phyloP scores from a whole-genome alignment of 2,329 filamentous ascomycete species.

The Incumbomyces lentus region DNA sequence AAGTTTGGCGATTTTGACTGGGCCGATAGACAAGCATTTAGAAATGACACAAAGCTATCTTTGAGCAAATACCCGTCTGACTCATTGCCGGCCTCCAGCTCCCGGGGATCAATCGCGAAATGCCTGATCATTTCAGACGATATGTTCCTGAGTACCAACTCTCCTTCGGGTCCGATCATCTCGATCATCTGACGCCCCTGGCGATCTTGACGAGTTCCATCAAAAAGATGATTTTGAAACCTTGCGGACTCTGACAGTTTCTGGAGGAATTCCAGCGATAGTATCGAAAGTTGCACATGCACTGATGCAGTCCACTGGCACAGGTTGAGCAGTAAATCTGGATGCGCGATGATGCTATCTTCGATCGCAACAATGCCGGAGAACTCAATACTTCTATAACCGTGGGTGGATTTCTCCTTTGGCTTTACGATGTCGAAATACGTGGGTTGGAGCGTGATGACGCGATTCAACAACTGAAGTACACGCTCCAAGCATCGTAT shows the following conservation, averaged over 20 bases:
- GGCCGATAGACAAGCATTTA: conserved; percentile 67
- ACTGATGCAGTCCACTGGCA: conserved; percentile 79
- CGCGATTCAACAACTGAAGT: conserved; percentile 73
- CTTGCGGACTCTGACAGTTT: conserved; percentile 77
- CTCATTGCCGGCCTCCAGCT: conserved; percentile 59
- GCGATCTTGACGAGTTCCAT: conserved; percentile 6
- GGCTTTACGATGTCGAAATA: conserved; percentile 84
- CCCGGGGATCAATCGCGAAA: conserved; percentile 54
- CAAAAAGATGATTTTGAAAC: conserved; percentile 38
- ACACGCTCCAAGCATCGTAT: conserved; percentile 67
- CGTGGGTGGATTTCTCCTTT: conserved; percentile 55
- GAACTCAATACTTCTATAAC: conserved; percentile 54
- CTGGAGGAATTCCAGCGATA: conserved; percentile 71
- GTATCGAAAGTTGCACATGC: conserved; percentile 68
- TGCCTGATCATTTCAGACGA: conserved; percentile 61
- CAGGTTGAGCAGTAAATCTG: conserved; percentile 69
- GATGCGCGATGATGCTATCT: conserved; percentile 73
- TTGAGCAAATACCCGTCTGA: conserved; percentile 72
- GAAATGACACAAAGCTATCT: conserved; percentile 71
- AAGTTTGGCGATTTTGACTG: conserved; percentile 71
- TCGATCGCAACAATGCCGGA: conserved; percentile 80
- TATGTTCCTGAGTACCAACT: conserved; percentile 60
- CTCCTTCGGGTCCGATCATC: conserved; percentile 71
- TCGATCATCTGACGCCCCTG: conserved; percentile 51
- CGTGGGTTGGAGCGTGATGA: conserved; percentile 79